These are phyloP conservation scores for Cladosporium sp. DNA, from an alignment of 2,329 filamentous ascomycete species.

Conservation along the genomic window DNA sequence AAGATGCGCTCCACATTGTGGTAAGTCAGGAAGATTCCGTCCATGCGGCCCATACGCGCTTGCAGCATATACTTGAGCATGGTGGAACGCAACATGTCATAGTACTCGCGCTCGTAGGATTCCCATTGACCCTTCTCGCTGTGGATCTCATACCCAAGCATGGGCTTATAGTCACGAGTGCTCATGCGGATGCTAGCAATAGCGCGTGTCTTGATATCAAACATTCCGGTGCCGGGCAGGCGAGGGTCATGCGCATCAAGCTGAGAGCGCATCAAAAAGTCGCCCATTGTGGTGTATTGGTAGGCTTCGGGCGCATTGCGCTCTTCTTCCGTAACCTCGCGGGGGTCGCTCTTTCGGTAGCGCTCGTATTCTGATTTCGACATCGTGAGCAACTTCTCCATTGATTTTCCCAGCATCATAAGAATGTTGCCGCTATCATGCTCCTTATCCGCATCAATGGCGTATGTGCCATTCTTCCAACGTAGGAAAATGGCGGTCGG, in stretches of 20 bases:
- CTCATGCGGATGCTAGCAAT: conserved; percentile 92
- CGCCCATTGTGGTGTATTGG: conserved; percentile 79
- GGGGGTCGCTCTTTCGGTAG: conserved; percentile 65
- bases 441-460: conserved; percentile 93
- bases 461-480: conserved; percentile 79
- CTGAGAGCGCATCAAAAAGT: conserved; percentile 93
- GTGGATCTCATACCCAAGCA: conserved; percentile 82
- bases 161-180: conserved; percentile 62
- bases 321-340: conserved; percentile 67
- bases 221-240: conserved; percentile 86
- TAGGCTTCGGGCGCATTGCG: conserved; percentile 70
- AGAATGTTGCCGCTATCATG: conserved; percentile 80
- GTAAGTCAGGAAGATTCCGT: conserved; percentile 94
- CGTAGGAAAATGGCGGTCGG: conserved; percentile 79
- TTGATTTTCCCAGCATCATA: conserved; percentile 87
- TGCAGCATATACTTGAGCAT: conserved; percentile 97
- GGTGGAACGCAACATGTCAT: conserved; percentile 90
- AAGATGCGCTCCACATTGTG: conserved; percentile 96
- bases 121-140: conserved; percentile 71
- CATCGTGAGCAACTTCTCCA: conserved; percentile 90
- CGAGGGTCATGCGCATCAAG: conserved; percentile 84
- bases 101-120: conserved; percentile 93
- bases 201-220: conserved; percentile 92
- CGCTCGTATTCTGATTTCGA: conserved; percentile 78
- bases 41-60: conserved; percentile 96